Conservation (phyloP, 1,139 yeast genomes). For the Candida buenavistaensis region DNA sequence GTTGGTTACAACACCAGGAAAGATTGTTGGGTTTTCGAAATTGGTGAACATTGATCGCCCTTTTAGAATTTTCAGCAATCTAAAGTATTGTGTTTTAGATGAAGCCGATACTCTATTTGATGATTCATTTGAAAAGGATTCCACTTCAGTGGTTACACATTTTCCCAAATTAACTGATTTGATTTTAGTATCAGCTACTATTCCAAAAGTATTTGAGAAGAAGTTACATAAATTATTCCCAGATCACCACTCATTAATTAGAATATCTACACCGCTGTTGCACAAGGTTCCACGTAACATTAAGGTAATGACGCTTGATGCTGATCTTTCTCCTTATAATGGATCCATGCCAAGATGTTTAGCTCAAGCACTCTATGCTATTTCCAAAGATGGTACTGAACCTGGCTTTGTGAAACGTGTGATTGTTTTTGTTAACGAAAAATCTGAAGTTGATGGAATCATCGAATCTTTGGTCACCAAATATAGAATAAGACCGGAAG, state of each 20-base stretch:
- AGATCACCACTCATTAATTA: slow-evolving; percentile 48
- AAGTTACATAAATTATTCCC: slow-evolving; percentile 66
- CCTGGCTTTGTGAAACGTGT: slow-evolving; percentile 74
- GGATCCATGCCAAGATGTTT: slow-evolving; percentile 82
- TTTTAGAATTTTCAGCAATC: slow-evolving; percentile 43
- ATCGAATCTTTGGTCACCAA: slow-evolving; percentile 51
- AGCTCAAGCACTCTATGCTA: slow-evolving; percentile 86
- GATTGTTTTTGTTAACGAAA: slow-evolving; percentile 83
- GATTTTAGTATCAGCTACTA: slow-evolving; percentile 86
- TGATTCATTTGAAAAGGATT: slow-evolving; percentile 71
- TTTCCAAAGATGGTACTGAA: slow-evolving; percentile 82
- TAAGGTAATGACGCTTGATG: slow-evolving; percentile 73
- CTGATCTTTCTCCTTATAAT: slow-evolving; percentile 71
- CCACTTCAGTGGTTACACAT: slow-evolving; percentile 54
- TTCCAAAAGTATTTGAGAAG: slow-evolving; percentile 74
- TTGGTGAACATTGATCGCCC: slow-evolving; percentile 49
- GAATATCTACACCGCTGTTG: slow-evolving; percentile 73
- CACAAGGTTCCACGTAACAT: slow-evolving; percentile 81
- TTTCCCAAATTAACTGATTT: slow-evolving; percentile 61
- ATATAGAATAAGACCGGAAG: slow-evolving; percentile 55
- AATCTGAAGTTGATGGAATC: slow-evolving; percentile 59
- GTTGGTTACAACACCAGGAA: slow-evolving; percentile 81
- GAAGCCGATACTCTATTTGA: slow-evolving; percentile 96
- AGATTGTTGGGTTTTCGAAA: slow-evolving; percentile 48
- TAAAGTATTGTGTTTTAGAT: slow-evolving; percentile 73